Evolutionary conservation across 345 rosid genomes (phyloP), one percentile per base, ranked within the genome.

Genomic region (Syzygium jambos): DNA sequence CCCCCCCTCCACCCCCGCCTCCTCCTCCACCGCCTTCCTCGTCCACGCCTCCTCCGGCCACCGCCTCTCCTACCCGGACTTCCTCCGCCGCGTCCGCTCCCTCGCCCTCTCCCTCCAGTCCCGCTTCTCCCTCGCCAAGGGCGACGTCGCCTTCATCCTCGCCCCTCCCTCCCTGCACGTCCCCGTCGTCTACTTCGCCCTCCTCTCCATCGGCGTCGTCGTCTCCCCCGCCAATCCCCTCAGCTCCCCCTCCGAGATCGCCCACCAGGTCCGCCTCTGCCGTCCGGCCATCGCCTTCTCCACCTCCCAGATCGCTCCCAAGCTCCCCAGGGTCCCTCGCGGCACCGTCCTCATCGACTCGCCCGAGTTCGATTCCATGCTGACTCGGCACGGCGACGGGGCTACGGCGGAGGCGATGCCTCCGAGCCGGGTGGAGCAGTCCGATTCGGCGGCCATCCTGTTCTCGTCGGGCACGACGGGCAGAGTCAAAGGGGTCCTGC

Each of bases 381-480:
- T 93, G 68, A 55, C 86, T 85, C 91, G 85, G 41, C 1, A 68
- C 38, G 61, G 84, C 27, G 77, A 88, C 49, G 8, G 73, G 86
- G 49, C 84, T 7, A 55, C 65, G 53, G 34, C 21, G 17, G 85
- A 78, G 59, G 1, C 55, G 29, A 73, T 54, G 30, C 16, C 77
- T 49, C 87, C 68, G 17, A 89, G 84, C 85, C 87, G 52, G 23
- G 93, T 93, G 82, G 85, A 88, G n/a, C 99, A 95, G 89, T 88
- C 94, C 27, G 98, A 95, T 84, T 21, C 93, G 84, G 98, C 98
- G 1, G 95, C 95, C 34, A 92, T 96, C 46, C 93, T 97, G 2
- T 95, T 89, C 89, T 97, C 98, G 1, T 97, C 99, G 1, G 99
- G 98, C 78, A 96, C 98, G 4, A 97, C 95, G 1, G 99, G 98